phyloP scores from a whole-genome alignment of 345 rosid species.

The Rhizophora mangle region DNA sequence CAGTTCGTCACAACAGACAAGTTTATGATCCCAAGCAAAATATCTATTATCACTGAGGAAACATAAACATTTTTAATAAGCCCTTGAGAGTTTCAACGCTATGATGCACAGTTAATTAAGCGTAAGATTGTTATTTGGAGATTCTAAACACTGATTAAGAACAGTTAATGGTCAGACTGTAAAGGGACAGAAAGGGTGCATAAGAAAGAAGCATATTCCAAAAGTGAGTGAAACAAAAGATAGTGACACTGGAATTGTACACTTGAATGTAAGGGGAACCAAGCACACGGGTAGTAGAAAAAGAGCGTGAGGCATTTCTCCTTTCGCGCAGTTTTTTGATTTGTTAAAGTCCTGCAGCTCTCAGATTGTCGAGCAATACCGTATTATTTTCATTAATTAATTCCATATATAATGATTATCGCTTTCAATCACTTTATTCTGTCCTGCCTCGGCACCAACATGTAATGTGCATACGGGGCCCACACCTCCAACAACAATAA shows the following conservation, averaged over 20 bases:
- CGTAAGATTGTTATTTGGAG: slow-evolving; percentile 12
- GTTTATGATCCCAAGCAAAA: not conserved
- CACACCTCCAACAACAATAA: slow-evolving; percentile 38
- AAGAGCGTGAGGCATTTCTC: not conserved
- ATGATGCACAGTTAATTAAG: not conserved
- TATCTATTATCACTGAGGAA: not conserved
- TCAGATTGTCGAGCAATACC: slow-evolving; percentile 46
- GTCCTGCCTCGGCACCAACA: slow-evolving; percentile 56
- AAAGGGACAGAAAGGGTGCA: slow-evolving; percentile 12
- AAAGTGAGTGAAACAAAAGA: slow-evolving; percentile 47
- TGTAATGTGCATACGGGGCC: slow-evolving; percentile 41
- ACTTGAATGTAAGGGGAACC: slow-evolving; percentile 19
- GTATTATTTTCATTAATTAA: slow-evolving; percentile 30
- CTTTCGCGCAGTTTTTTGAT: slow-evolving; percentile 5
- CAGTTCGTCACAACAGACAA: not conserved
- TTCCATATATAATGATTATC: slow-evolving; percentile 25
- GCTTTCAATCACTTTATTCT: slow-evolving; percentile 34
- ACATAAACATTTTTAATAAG: slow-evolving; percentile 1
- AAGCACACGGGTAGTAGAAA: slow-evolving; percentile 1
- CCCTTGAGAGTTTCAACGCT: not conserved
- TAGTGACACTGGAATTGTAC: slow-evolving; percentile 43
- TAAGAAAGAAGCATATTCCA: slow-evolving; percentile 31
- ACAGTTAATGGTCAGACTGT: slow-evolving; percentile 28
- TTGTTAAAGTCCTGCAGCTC: slow-evolving; percentile 37
- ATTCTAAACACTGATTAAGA: slow-evolving; percentile 7